Evolutionary conservation across 2,329 filamentous ascomycete genomes (phyloP), one percentile per base, ranked within the genome.

Genomic region (Aspergillus felis): DNA sequence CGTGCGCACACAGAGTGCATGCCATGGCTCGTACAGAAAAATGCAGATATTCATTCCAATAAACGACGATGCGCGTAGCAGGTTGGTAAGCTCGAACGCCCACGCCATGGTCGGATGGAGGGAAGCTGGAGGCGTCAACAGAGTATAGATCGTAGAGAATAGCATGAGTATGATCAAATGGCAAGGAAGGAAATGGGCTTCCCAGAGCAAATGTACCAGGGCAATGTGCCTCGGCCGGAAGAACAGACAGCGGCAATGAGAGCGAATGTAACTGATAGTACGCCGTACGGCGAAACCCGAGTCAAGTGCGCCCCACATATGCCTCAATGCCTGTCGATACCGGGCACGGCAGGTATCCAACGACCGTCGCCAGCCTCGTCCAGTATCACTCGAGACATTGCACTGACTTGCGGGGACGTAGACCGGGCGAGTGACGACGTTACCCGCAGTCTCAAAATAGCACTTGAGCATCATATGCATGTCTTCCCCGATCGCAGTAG

Each of bases 401-500:
- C 32, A 38, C 32, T 38, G 32, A 6, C 85, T 90, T 57, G 89
- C 86, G 2, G 88, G 87, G 59, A 85, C 87, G 64, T 87, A 76
- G 29, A 91, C 80, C 3, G 87, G 84, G 51, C 82, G 81, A 50
- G 83, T 82, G 12, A 85, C 85, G 54, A 90, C 69, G 68, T 89
- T 85, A 3, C 88, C 88, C 60, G 87, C 88, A 20, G 89, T 81
- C 1, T 87, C 85, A 62, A 90, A 90, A 76, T 90, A 90, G 71
- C 87, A 90, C 78, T 90, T 90, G 61, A 90, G 79, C 68, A 88
- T 88, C 88, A 90, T 90, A 76, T 91, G 88, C 67, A 90, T 74
- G 67, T 90, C 88, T 72, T 91, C 88, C 47, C 88, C 88, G 63
- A 91, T 90, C 22, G 88, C 87, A 59, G 89, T 87, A 1, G 84